Base-by-base conservation (phyloP, 495 filamentous ascomycete genomes). In the Glarea lozoyensis region DNA sequence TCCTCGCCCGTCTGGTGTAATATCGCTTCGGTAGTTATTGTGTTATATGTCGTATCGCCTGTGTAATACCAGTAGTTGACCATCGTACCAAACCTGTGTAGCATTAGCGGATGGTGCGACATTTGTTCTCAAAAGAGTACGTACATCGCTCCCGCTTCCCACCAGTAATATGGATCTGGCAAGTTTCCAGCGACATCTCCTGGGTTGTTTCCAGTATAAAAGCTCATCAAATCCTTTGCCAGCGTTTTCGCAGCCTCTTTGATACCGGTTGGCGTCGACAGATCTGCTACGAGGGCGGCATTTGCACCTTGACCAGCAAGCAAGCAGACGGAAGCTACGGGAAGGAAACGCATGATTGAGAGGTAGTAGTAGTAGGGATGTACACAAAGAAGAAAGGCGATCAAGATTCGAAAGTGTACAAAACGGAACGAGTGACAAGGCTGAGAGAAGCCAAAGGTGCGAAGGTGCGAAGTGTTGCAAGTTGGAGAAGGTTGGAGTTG, bases 131-230 rank as follows among this genome's bases (percentile, higher is more conserved):
- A 4, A 3, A 4, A 3, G 13, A 5, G n/a, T 17, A 46, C 74
- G 59, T 76, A 81, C 74, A 86, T 82, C 10, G 79, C 77, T 20
- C 84, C 85, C 3, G 75, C 75, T 57, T 87, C 80, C 82, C 83
- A 88, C 83, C 83, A 88, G 61, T 79, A 89, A 58, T 88, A 89
- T 0, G 82, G 81, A 49, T 75, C 69, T 2, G 82, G 83, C 2
- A 87, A 59, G 57, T 84, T 85, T 10, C 83, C 83, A 12, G 82
- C 80, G 1, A 67, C 65, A 46, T 85, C 79, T 34, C 82, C 82
- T 0, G 81, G 78, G 24, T 72, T 66, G 58, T 81, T 78, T n/a
- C 83, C 83, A 2, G 76, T 83, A 48, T 87, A 87, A 50, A 75
- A 82, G 10, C 20, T 44, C 44, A 52, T 52, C 34, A 52, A 19